A percentile compares a stretch with the other conserved stretches of the same genome.
phyloP scores from a whole-genome alignment of 306 rosid genomes.

The Glycine tomentella region DNA sequence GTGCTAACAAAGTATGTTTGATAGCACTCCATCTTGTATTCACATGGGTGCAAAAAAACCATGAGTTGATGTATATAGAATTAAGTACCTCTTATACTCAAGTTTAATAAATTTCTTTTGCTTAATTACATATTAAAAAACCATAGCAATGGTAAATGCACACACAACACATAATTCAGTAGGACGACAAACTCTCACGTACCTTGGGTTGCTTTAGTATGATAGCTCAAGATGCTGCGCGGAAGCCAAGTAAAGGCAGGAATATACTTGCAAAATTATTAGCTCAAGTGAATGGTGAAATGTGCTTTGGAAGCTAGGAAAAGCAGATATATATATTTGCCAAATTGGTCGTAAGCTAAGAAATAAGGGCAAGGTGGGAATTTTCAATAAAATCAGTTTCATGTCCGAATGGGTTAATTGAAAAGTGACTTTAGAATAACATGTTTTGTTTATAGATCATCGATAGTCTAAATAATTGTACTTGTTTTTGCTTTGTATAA shows the following conservation, averaged over 20 bases:
- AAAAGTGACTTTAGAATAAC: neutral
- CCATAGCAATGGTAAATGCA: neutral
- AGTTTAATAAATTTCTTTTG: no score
- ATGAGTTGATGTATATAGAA: no score
- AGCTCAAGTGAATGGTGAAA: neutral
- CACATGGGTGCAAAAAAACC: no score
- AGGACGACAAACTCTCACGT: neutral
- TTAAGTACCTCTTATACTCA: no score
- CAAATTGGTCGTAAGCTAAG: neutral
- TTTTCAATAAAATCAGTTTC: neutral
- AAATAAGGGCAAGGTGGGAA: neutral
- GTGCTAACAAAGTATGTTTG: no score
- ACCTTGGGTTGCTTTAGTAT: neutral
- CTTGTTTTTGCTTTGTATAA: no score
- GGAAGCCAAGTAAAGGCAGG: neutral
- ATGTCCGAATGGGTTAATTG: neutral
- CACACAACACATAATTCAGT: neutral
- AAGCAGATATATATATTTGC: neutral
- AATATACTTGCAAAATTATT: neutral
- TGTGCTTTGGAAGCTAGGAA: neutral
- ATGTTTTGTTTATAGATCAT: no score
- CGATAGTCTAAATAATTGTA: no score
- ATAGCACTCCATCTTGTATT: no score
- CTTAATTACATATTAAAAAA: no score
- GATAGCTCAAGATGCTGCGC: neutral